Evolutionary conservation across 805 yeast genomes (phyloP).

Genomic region (Starmerella geochares): DNA sequence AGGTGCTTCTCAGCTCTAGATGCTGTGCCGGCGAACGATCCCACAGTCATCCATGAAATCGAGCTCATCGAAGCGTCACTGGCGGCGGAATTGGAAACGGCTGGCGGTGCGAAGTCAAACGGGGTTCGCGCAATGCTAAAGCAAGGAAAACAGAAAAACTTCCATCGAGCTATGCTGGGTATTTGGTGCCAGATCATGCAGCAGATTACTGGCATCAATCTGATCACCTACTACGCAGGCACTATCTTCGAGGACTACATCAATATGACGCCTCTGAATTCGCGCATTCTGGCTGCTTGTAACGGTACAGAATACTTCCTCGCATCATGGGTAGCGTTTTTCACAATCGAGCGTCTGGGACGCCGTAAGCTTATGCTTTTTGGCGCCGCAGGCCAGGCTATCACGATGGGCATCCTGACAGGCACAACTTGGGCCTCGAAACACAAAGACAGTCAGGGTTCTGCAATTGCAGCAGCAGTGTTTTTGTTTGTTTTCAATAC

Average conservation of each 20-base stretch:
- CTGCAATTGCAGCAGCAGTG: conserved; percentile 53
- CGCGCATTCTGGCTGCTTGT: conserved; percentile 40
- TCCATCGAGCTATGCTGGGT: conserved; percentile 36
- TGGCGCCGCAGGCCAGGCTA: conserved; percentile 37
- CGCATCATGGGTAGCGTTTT: conserved; percentile 42
- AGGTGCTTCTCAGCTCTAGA: conserved; percentile 43
- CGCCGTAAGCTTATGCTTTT: conserved; percentile 34
- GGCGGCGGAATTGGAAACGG: conserved; percentile 9
- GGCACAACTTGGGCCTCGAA: conserved; percentile 33
- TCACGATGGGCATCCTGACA: conserved; percentile 24
- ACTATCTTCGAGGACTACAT: conserved; percentile 42
- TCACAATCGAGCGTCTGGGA: conserved; percentile 46
- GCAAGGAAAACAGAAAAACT: conserved; percentile 24
- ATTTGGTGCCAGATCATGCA: conserved; percentile 22
- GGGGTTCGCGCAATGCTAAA: conserved; percentile 34
- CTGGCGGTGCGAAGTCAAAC: conserved; percentile 9
- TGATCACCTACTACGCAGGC: conserved; percentile 50
- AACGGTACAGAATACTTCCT: conserved; percentile 35
- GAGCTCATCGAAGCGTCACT: conserved; percentile 16
- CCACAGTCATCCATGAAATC: conserved; percentile 9
- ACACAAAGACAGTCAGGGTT: conserved; percentile 31
- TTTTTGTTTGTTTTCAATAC: conserved; percentile 46
- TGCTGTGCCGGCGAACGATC: conserved; percentile 11
- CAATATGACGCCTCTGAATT: conserved; percentile 36
- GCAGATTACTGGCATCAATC: conserved; percentile 43